Evolutionary conservation across 179 eudicot species (phyloP), one percentile per base, ranked within the genome.

Genomic region (Amaranthus tricolor): DNA sequence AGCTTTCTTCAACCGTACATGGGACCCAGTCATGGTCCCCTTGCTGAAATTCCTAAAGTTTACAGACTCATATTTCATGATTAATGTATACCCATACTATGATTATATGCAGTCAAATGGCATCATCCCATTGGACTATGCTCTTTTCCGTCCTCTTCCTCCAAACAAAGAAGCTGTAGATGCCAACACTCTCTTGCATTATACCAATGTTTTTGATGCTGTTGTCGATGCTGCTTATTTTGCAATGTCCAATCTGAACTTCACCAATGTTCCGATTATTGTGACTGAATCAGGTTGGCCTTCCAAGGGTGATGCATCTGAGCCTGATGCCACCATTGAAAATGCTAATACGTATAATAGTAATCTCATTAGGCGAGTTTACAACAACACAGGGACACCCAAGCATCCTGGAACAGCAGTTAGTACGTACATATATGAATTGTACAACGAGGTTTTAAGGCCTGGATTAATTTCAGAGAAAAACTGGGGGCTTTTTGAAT

Each of bases 281-380:
- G 98, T 93, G 74, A 88, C 95, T 4, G 98, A 93, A 76, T 82
- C 98, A 4, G 98, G 98, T 0, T 93, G 98, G 98, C 98, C 98
- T 51, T 91, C 94, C 4, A 89, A 88, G 80, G 98, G 98, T 4
- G 94, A 85, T 71, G 78, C 92, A 6, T 79, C 85, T n/a, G 98
- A 93, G 84, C 89, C 91, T 4, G 94, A 85, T 68, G 98, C 98
- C 65, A 88, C 83, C 45, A 45, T 81, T 61, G 96, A 93, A 60
- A 91, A 89, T 76, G 97, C 97, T 40, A 83, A 91, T 78, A 88
- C 92, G 0, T 93, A 86, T 85, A 93, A 91, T 81, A 91, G 94
- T 77, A 93, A 93, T 71, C 83, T 93, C 76, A 93, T 93, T 14
- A 83, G 81, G 78, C 95, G 92, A 21, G 88, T 93, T 52, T 51